Percentiles rank a stretch among this genome's conserved stretches.
Evolutionary conservation across 2,329 filamentous ascomycete genomes (phyloP).

Genomic region (Trichophyton equinum): DNA sequence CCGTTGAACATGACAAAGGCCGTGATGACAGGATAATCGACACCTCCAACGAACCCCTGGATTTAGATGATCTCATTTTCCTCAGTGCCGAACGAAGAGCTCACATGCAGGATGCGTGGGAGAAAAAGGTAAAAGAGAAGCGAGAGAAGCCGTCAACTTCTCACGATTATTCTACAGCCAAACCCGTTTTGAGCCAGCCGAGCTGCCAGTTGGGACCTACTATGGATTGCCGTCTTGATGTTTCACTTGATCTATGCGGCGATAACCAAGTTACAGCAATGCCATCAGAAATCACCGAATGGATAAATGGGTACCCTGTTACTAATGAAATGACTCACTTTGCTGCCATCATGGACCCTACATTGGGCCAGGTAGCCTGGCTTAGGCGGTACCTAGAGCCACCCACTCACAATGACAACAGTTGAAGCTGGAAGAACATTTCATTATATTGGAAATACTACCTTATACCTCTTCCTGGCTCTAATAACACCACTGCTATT

Average conservation of each 20-base stretch:
- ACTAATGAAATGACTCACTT: constrained; percentile 49
- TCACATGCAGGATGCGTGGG: constrained; percentile 31
- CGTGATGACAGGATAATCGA: constrained; percentile 12
- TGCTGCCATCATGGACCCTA: constrained; percentile 45
- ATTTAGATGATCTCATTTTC: constrained; percentile 20
- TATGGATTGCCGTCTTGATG: neutral
- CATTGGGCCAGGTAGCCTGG: constrained; percentile 37
- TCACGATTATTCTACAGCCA: constrained; percentile 7
- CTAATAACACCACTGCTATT: too few species aligned
- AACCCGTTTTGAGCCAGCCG: neutral
- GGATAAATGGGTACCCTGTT: constrained; percentile 42
- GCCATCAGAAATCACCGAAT: constrained; percentile 30
- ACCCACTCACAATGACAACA: neutral
- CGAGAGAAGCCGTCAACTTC: neutral
- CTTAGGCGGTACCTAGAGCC: constrained; percentile 20
- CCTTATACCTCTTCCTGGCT: neutral
- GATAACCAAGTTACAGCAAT: constrained; percentile 17
- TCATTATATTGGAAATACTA: neutral
- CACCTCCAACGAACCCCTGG: constrained; percentile 11
- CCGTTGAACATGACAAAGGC: neutral
- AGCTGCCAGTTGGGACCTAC: neutral
- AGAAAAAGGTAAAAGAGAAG: constrained; percentile 17
- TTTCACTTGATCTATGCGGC: neutral
- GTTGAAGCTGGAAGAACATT: neutral
- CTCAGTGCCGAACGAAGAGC: constrained; percentile 25